Evolutionary conservation across 75 land plant species (phyloP).

Genomic region (Pinus albicaulis): DNA sequence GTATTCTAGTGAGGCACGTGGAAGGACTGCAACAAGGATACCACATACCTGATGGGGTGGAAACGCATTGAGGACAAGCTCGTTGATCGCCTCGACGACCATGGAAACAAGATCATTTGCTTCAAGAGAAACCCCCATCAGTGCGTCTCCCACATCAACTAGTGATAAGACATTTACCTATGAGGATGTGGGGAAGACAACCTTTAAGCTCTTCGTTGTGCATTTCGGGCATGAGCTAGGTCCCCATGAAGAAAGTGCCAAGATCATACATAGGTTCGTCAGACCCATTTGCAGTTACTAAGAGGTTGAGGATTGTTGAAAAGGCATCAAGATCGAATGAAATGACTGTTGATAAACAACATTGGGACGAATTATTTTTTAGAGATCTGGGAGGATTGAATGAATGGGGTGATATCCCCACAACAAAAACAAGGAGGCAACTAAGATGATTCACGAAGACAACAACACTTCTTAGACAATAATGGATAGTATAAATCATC

Average conservation of each 20-base stretch:
- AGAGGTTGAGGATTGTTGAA: constrained; percentile 12
- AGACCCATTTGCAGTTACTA: constrained; percentile 4
- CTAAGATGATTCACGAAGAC: not conserved
- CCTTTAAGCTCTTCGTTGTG: constrained; percentile 22
- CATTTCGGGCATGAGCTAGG: constrained; percentile 28
- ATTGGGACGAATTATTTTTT: not conserved
- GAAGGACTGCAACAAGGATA: constrained; percentile 30
- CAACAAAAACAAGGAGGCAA: not conserved
- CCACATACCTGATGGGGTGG: constrained; percentile 30
- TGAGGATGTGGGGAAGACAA: constrained; percentile 21
- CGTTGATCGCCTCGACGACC: constrained; percentile 5
- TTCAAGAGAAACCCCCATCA: constrained; percentile 27
- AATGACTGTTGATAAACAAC: not conserved
- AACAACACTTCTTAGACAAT: not conserved
- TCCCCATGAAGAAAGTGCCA: constrained; percentile 18
- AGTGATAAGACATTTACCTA: constrained; percentile 28
- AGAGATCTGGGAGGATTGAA: constrained; percentile 13
- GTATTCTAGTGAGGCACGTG: constrained; percentile 23
- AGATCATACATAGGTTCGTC: constrained; percentile 18
- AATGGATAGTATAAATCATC: not conserved
- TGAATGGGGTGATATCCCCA: constrained; percentile 5
- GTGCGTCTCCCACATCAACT: constrained; percentile 18
- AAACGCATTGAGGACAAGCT: constrained; percentile 30
- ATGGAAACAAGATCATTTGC: constrained; percentile 20
- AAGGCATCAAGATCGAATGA: not conserved